These are phyloP conservation scores for Vicia sativa DNA, from an alignment of 306 rosid genomes.

Conservation along the genomic window DNA sequence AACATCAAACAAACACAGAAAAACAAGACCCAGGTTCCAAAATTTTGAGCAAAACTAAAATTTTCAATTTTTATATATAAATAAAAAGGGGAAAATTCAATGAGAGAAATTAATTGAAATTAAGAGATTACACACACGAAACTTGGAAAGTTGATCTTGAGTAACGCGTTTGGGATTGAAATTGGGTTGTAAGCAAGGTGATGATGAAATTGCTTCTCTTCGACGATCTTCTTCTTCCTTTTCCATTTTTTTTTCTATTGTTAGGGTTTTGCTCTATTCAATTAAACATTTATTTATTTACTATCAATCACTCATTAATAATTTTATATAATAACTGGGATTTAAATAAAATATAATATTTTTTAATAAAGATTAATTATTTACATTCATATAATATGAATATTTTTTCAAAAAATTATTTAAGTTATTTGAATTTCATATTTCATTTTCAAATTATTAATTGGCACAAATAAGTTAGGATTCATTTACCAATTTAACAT, in stretches of 20 bases:
- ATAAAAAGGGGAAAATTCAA: neutral
- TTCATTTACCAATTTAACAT: too few species aligned
- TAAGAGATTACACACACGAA: constrained; percentile 48
- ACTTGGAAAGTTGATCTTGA: constrained; percentile 57
- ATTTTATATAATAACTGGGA: too few species aligned
- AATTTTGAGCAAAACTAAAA: constrained; percentile 11
- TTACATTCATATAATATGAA: too few species aligned
- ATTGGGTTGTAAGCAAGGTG: constrained; percentile 55
- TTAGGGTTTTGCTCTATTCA: neutral
- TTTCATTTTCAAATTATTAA: too few species aligned
- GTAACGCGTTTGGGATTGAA: constrained; percentile 59
- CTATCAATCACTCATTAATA: too few species aligned
- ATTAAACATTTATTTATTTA: too few species aligned
- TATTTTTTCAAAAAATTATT: too few species aligned
- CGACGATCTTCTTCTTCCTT: constrained; percentile 55
- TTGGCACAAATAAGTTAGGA: too few species aligned
- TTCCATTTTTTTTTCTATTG: constrained; percentile 30
- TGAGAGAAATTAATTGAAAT: neutral
- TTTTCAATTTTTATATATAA: neutral
- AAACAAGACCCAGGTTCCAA: constrained; percentile 22
- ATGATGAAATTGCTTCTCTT: constrained; percentile 68
- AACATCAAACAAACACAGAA: neutral
- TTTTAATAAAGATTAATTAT: too few species aligned
- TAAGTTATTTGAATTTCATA: too few species aligned
- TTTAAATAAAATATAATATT: too few species aligned